Evolutionary conservation across 805 yeast species (phyloP).

Genomic region (Saccharomycopsis sp.): DNA sequence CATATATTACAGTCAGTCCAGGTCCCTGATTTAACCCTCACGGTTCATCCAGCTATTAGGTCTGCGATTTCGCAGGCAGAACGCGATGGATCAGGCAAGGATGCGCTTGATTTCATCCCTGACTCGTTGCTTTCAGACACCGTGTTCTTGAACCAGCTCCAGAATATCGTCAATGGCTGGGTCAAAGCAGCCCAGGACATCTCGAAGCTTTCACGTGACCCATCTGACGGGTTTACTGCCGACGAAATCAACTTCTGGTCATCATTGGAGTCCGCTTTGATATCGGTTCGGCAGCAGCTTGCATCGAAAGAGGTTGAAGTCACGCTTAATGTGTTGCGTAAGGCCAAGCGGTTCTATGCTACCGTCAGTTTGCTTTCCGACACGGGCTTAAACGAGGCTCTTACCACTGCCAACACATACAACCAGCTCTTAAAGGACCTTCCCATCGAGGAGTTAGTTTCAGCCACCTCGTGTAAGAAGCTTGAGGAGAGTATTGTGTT

Average conservation of each 20-base stretch:
- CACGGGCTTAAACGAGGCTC: slow-evolving; percentile 54
- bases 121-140: slow-evolving; percentile 42
- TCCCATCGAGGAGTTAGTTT: slow-evolving; percentile 53
- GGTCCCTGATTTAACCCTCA: slow-evolving; percentile 52
- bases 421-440: slow-evolving; percentile 62
- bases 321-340: slow-evolving; percentile 54
- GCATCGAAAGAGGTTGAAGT: slow-evolving; percentile 44
- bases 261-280: slow-evolving; percentile 56
- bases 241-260: slow-evolving; percentile 80
- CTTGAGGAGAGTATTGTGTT: slow-evolving; percentile 39
- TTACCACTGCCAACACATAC: slow-evolving; percentile 45
- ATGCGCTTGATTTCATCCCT: slow-evolving; percentile 28
- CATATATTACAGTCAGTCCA: slow-evolving; percentile 63
- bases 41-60: slow-evolving; percentile 47
- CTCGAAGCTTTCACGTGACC: slow-evolving; percentile 46
- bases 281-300: slow-evolving; percentile 51
- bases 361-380: slow-evolving; percentile 69
- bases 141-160: slow-evolving; percentile 58
- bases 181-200: slow-evolving; percentile 53
- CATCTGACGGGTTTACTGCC: slow-evolving; percentile 45
- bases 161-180: slow-evolving; percentile 69
- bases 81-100: slow-evolving; percentile 15
- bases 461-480: slow-evolving; percentile 39
- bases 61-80: slow-evolving; percentile 32
- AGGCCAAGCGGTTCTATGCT: slow-evolving; percentile 74